phyloP scores from a whole-genome alignment of 441 rosid genomes.

The Jatropha multifida region DNA sequence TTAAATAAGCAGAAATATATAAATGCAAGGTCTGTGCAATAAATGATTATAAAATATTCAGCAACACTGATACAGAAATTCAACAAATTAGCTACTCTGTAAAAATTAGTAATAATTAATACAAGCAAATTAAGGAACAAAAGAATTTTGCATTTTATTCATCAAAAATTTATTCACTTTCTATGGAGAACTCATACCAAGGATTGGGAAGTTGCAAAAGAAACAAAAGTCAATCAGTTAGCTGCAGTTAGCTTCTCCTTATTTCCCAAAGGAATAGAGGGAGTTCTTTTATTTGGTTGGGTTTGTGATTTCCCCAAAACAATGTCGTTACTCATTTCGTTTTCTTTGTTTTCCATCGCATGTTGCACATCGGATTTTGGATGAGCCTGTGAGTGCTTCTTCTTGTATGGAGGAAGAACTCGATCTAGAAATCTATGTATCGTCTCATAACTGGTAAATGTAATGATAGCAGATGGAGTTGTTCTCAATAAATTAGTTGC shows the following conservation, averaged over 20 bases:
- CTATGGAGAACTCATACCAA: conserved; percentile 19
- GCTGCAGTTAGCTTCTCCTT: conserved; percentile 39
- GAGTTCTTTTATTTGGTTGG: conserved; percentile 40
- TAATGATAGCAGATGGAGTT: conserved; percentile 89
- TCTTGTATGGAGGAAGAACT: conserved; percentile 41
- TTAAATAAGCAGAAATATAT: no score
- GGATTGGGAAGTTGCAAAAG: not conserved
- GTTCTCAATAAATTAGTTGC: conserved; percentile 91
- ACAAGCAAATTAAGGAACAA: not conserved
- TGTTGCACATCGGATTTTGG: conserved; percentile 27
- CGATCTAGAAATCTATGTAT: conserved; percentile 56
- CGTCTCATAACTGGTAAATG: conserved; percentile 93
- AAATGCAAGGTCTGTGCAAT: not conserved
- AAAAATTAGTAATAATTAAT: not conserved
- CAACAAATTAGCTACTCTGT: not conserved
- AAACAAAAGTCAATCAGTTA: conserved; percentile 12
- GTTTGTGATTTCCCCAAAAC: conserved; percentile 35
- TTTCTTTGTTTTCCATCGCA: conserved; percentile 23
- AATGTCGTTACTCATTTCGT: conserved; percentile 28
- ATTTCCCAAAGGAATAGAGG: conserved; percentile 45
- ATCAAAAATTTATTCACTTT: not conserved
- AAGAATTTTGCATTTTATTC: conserved; percentile 3
- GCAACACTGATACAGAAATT: not conserved
- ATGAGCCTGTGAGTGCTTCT: conserved; percentile 32
- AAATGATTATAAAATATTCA: not conserved